A percentile compares a stretch with the other conserved stretches of the same genome.
Evolutionary conservation across 139 green algal species (phyloP).

Genomic region (Coelastrella sp.): DNA sequence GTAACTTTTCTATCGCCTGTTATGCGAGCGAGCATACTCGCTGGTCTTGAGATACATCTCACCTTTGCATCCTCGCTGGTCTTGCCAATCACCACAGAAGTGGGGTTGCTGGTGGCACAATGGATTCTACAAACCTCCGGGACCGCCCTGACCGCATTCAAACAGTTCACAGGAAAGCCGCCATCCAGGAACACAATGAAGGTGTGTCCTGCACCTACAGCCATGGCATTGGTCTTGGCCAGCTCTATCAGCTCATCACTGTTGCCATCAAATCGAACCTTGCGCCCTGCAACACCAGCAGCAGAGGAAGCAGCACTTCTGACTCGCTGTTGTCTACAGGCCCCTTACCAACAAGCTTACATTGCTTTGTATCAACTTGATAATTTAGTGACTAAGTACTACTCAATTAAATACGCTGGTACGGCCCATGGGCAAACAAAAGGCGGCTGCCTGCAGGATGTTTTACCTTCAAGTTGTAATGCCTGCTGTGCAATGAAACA

Average conservation of each 20-base stretch:
- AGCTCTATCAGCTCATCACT: constrained; percentile 44
- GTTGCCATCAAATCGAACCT: constrained; percentile 56
- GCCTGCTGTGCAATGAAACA: no score
- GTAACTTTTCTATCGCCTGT: neutral
- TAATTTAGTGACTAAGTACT: no score
- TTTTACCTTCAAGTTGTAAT: no score
- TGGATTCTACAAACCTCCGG: constrained; percentile 51
- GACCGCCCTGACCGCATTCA: constrained; percentile 52
- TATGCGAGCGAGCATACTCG: neutral
- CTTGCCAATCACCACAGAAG: constrained; percentile 47
- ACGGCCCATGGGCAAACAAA: no score
- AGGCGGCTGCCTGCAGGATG: no score
- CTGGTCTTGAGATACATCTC: neutral
- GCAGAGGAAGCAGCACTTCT: neutral
- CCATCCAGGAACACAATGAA: constrained; percentile 58
- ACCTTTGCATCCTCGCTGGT: constrained; percentile 46
- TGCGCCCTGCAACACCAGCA: constrained; percentile 11
- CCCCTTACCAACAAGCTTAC: no score
- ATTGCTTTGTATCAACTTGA: no score
- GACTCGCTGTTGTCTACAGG: no score
- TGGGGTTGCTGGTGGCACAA: constrained; percentile 56
- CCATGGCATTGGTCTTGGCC: constrained; percentile 49
- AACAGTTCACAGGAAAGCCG: constrained; percentile 47
- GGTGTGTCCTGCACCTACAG: constrained; percentile 48
- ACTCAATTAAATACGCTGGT: no score